These are phyloP conservation scores for Mycena sanguinolenta DNA, from an alignment of 768 basidiomycete species.

Conservation along the genomic window DNA sequence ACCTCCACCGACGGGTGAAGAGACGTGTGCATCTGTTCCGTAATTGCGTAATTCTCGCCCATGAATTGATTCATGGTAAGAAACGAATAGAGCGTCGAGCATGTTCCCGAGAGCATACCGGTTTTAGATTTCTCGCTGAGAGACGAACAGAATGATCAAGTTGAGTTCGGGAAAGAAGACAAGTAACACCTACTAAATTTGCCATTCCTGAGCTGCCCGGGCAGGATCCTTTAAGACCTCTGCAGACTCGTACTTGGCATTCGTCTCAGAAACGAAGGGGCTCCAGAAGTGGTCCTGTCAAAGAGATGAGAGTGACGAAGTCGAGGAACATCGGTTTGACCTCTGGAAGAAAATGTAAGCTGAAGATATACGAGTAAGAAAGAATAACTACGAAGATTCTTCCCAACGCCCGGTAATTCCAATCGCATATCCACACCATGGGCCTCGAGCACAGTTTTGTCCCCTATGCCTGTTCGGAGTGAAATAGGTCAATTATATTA, in stretches of 20 bases:
- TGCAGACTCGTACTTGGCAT: slow-evolving; percentile 15
- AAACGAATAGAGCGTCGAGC: slow-evolving; percentile 2
- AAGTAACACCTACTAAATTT: slow-evolving; percentile 2
- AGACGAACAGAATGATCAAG: not conserved
- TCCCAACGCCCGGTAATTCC: slow-evolving; percentile 58
- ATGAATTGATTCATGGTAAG: not conserved
- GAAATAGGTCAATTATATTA: not conserved
- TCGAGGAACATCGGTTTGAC: not conserved
- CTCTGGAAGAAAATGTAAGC: not conserved
- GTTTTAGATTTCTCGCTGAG: slow-evolving; percentile 5
- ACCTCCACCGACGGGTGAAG: not conserved
- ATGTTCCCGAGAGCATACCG: not conserved
- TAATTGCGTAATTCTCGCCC: too few species aligned
- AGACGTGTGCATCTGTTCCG: too few species aligned
- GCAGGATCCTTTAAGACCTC: slow-evolving; percentile 21
- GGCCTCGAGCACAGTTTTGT: slow-evolving; percentile 1
- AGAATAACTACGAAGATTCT: slow-evolving; percentile 52
- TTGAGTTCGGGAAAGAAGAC: not conserved
- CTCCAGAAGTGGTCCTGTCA: slow-evolving; percentile 8
- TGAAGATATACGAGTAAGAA: not conserved
- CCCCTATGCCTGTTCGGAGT: slow-evolving; percentile 15
- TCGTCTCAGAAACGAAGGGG: slow-evolving; percentile 4
- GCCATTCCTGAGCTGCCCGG: slow-evolving; percentile 10
- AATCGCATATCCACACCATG: slow-evolving; percentile 47
- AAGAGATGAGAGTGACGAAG: not conserved